Percentiles rank a stretch among this genome's conserved stretches.
phyloP scores from a whole-genome alignment of 2,329 filamentous ascomycete genomes.

The Pseudogymnoascus sp. region DNA sequence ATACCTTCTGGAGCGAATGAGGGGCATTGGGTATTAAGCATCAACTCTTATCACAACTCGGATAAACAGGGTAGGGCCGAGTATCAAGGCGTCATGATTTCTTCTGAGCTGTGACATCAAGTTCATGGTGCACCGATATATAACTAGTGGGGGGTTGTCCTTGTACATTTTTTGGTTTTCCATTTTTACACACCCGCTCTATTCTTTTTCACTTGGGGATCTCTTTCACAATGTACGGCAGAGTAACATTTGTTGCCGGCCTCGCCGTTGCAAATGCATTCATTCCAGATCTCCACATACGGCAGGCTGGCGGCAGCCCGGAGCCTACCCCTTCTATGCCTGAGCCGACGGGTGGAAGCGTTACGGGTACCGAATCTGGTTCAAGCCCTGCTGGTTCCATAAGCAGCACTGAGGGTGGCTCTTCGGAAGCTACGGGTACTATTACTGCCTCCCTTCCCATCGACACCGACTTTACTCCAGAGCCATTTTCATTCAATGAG shows the following conservation, averaged over 20 bases:
- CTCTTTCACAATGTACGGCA: constrained; percentile 3
- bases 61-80: neutral
- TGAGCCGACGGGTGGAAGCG: neutral
- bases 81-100: neutral
- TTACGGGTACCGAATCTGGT: neutral
- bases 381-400: neutral
- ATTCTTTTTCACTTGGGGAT: neutral
- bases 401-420: neutral
- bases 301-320: neutral
- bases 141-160: neutral
- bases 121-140: neutral
- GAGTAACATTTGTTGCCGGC: neutral
- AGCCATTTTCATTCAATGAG: constrained; percentile 23
- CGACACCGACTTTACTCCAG: constrained; percentile 3
- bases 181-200: neutral
- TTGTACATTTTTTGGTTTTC: neutral
- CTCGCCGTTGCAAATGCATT: constrained; percentile 3
- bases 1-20: neutral
- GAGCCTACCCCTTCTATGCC: neutral
- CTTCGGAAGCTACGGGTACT: neutral
- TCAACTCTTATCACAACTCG: neutral
- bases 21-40: neutral
- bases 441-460: neutral
- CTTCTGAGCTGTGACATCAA: neutral
- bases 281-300: neutral